Evolutionary conservation across 169 alveolate genomes (phyloP).

Genomic region (Theileria annulata): DNA sequence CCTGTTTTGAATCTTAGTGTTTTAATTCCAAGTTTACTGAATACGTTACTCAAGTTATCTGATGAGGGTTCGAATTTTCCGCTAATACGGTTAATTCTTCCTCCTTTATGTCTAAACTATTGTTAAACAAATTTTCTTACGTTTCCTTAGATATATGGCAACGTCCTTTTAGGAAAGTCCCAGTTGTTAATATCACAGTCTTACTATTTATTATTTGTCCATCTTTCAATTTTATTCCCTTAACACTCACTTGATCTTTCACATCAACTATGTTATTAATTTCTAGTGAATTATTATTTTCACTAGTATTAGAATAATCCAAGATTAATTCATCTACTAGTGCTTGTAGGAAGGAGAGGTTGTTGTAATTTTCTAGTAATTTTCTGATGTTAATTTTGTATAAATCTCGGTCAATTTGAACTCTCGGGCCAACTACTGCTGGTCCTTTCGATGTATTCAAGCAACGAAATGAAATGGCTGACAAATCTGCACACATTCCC

Average conservation of each 20-base stretch:
- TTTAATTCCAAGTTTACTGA: constrained; percentile 36
- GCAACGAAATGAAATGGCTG: constrained; percentile 86
- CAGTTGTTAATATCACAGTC: constrained; percentile 86
- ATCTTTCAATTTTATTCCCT: constrained; percentile 68
- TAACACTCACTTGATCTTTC: constrained; percentile 21
- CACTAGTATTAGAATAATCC: constrained; percentile 1
- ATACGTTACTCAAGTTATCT: constrained; percentile 66
- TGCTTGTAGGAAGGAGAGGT: constrained; percentile 54
- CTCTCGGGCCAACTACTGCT: constrained; percentile 91
- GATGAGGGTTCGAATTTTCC: constrained; percentile 62
- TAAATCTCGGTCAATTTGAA: constrained; percentile 86
- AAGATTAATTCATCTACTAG: constrained; percentile 69
- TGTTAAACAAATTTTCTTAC: constrained; percentile 6
- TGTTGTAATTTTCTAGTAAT: constrained; percentile 5
- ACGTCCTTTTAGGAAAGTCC: constrained; percentile 88
- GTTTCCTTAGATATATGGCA: constrained; percentile 82
- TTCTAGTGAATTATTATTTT: constrained; percentile 18
- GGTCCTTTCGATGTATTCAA: constrained; percentile 87
- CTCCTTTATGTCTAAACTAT: constrained; percentile 61
- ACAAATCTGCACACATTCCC: constrained; percentile 84
- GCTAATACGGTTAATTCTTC: constrained; percentile 72
- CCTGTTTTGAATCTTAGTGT: constrained; percentile 66
- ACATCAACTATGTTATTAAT: constrained; percentile 25
- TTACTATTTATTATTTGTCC: constrained; percentile 51
- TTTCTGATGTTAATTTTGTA: constrained; percentile 76